These are phyloP conservation scores for Gossypium gossypioides DNA, from an alignment of 441 rosid species.

Conservation along the genomic window DNA sequence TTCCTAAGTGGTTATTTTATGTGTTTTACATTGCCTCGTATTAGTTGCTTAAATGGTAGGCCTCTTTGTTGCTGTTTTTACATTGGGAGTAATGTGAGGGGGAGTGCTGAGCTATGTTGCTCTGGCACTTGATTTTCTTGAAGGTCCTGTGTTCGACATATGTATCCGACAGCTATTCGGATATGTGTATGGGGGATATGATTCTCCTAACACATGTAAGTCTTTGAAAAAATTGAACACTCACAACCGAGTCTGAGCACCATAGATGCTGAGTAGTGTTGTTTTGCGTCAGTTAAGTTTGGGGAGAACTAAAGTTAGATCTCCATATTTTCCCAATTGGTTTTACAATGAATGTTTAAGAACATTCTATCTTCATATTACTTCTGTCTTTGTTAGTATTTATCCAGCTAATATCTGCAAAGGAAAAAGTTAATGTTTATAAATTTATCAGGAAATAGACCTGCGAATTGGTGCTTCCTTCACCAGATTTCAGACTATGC, in stretches of 20 bases:
- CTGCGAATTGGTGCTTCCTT: conserved; percentile 97
- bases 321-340: not conserved
- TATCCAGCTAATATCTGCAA: not conserved
- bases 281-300: not conserved
- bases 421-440: not conserved
- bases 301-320: not conserved
- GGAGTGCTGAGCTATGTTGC: not conserved
- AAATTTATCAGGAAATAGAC: conserved; percentile 66
- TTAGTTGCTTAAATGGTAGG: not conserved
- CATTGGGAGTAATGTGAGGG: not conserved
- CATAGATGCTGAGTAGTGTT: not conserved
- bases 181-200: not conserved
- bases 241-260: not conserved
- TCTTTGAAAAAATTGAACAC: not conserved
- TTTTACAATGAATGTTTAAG: not conserved
- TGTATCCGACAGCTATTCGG: not conserved
- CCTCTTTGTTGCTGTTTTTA: not conserved
- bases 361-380: not conserved
- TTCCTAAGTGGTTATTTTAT: not conserved
- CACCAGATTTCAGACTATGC: conserved; percentile 92
- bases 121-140: not conserved
- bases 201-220: not conserved
- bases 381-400: not conserved
- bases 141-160: not conserved
- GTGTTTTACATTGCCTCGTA: not conserved